Base-by-base conservation (phyloP, 257 asterid genomes). In the Ehretia macrophylla region DNA sequence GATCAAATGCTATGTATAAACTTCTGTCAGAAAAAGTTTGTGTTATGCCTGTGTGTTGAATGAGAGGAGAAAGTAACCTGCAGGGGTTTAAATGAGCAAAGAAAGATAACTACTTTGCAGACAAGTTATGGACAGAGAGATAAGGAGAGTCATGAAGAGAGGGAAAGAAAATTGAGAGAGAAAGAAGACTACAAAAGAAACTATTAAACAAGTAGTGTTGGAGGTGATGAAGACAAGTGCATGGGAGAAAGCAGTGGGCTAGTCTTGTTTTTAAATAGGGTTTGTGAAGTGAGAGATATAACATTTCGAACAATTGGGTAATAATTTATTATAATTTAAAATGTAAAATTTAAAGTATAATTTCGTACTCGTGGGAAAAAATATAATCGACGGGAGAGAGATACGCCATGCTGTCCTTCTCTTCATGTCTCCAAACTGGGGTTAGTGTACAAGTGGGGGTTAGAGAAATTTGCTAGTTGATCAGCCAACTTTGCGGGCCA, bases 201-300 rank as follows among this genome's bases (percentile, higher is more conserved):
- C 76, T 68, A 17, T 18, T 20, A 19, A 69, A 75, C 46, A 63
- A 27, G 71, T 17, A 17, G 90, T 81, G 95, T 72, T 76, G 85
- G 87, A 72, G 73, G 60, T 76, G 88, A 80, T 56, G 80, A 80
- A 71, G 96, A 83, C 90, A 81, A 83, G 75, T 85, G 95, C 94
- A 82, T 87, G 94, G 95, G 88, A 66, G 82, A 70, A 73, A 59
- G 81, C 66, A 69, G 81, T 81, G 84, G 88, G 81, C 79, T 71
- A 51, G 63, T 69, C 66, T 72, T 75, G 76, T 61, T 79, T 85
- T 59, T 52, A 59, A 60, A 67, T 59, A 59, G 66, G 48, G 39
- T 51, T 3, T 20, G 35, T 48, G 4, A 14, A 48, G 13, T 5
- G 6, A 8, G 21, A 14, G 5, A 48, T 8, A 46, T 3, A 46